Base-by-base conservation (phyloP, 306 rosid genomes). In the Vigna reflexopilosa region DNA sequence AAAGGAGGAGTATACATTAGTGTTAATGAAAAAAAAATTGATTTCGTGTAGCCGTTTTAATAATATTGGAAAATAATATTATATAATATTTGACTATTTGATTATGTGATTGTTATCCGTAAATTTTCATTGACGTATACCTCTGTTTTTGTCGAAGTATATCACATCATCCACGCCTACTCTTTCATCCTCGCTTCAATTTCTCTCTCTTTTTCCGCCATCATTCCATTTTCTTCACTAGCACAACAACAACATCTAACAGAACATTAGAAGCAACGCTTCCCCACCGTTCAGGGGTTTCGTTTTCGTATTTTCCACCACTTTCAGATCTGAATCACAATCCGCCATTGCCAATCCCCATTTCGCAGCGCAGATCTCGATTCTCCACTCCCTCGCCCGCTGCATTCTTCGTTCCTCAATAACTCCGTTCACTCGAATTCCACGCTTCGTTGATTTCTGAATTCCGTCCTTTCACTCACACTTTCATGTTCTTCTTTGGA, bases 241-340 rank as follows among this genome's bases (percentile, higher is more conserved):
- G 17, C 15, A 12, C 76, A 42, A 8, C 13, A 17, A 48, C 80
- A 52, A 9, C 14, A 59, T 36, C 69, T 26, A 36, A 48, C 54
- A 62, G 36, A 44, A 69, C 51, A 7, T 76, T 77, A 55, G 49
- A 77, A 71, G 45, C 69, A 49, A 54, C 61, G 68, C 74, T 76
- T 15, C 30, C 19, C 76, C 78, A 67, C 77, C 58, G 68, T 80
- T 55, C 80, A 77, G 67, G 82, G 88, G 79, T 83, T 61, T 48
- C 73, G 6, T 51, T 67, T 59, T 70, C 40, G 68, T 32, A 6
- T 74, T 67, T 4, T 51, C 82, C 4, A 20, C 74, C 74, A 56
- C 75, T 66, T 84, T 73, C 88, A 84, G 96, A 91, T 93, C 97
- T 84, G 88, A 82, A 85, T 79, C 81, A 52, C 72, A 77, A 72